Conservation (phyloP, 495 filamentous ascomycete genomes). For the Penicilliopsis zonata region DNA sequence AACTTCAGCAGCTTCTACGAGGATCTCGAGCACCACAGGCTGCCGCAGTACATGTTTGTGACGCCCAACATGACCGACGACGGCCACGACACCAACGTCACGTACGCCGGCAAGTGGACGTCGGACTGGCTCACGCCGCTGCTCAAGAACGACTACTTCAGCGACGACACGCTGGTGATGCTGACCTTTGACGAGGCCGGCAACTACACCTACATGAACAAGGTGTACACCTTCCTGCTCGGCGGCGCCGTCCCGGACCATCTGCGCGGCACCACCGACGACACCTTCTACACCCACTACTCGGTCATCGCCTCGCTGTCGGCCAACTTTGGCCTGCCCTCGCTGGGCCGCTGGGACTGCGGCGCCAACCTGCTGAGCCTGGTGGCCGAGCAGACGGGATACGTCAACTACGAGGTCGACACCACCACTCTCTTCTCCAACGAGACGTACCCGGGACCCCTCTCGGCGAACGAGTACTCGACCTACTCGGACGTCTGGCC, state of each 20-base stretch:
- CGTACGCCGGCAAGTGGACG: conserved; percentile 46
- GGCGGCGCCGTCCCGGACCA: conserved; percentile 47
- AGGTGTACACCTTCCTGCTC: conserved; percentile 46
- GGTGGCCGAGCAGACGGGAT: conserved; percentile 38
- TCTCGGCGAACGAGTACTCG: conserved; percentile 17
- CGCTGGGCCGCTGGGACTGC: conserved; percentile 51
- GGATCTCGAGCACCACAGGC: conserved; percentile 40
- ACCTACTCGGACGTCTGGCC: conserved; percentile 27
- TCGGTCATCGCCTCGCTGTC: conserved; percentile 51
- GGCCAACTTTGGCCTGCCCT: conserved; percentile 54
- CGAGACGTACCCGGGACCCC: conserved; percentile 32
- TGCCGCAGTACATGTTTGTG: conserved; percentile 65
- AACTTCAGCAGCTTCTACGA: conserved; percentile 50
- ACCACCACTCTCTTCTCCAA: conserved; percentile 30
- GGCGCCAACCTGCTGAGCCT: conserved; percentile 51
- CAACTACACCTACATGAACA: conserved; percentile 42
- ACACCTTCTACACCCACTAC: conserved; percentile 64
- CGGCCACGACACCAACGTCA: conserved; percentile 57
- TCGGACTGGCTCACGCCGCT: conserved; percentile 47
- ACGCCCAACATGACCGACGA: conserved; percentile 69
- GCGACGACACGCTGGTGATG: conserved; percentile 50
- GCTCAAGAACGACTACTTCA: conserved; percentile 51
- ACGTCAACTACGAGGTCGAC: conserved; percentile 29
- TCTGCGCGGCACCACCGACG: conserved; percentile 48
- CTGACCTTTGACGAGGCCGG: conserved; percentile 59